phyloP scores from a whole-genome alignment of 306 rosid species.

The Citrullus colocynthis region DNA sequence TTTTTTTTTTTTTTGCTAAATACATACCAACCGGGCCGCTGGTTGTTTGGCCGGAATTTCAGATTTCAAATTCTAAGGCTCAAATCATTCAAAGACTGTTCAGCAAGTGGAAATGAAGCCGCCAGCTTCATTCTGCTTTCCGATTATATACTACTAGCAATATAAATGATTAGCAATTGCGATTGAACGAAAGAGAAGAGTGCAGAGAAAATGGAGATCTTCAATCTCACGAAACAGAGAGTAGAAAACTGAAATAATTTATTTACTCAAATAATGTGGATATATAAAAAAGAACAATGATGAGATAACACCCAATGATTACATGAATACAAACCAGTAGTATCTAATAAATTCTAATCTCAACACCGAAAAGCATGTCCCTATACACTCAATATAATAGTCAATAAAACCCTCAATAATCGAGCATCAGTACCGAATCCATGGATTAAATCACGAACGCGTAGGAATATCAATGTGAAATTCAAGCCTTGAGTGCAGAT shows the following conservation, averaged over 20 bases:
- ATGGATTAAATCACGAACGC: slow-evolving; percentile 1
- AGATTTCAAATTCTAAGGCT: neutral
- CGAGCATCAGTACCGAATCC: slow-evolving; percentile 2
- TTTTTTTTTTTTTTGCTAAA: too few relatives aligned
- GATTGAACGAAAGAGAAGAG: neutral
- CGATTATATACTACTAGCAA: neutral
- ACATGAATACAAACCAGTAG: neutral
- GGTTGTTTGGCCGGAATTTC: neutral
- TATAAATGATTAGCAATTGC: neutral
- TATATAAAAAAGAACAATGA: neutral
- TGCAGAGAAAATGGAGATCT: neutral
- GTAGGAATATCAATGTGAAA: neutral
- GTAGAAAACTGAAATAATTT: neutral
- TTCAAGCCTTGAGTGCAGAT: slow-evolving; percentile 49
- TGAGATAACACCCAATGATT: slow-evolving; percentile 1
- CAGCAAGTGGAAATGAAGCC: neutral
- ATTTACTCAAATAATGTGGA: slow-evolving; percentile 3
- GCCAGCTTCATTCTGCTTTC: neutral
- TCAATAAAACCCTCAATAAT: slow-evolving; percentile 3
- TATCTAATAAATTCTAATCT: neutral
- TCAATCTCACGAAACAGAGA: neutral
- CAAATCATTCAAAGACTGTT: neutral
- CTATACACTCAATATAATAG: slow-evolving; percentile 1
- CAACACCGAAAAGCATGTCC: neutral
- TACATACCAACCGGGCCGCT: neutral